These are phyloP conservation scores for Elongisporangium anandrum DNA, from an alignment of 352 stramenopile species.

Conservation along the genomic window DNA sequence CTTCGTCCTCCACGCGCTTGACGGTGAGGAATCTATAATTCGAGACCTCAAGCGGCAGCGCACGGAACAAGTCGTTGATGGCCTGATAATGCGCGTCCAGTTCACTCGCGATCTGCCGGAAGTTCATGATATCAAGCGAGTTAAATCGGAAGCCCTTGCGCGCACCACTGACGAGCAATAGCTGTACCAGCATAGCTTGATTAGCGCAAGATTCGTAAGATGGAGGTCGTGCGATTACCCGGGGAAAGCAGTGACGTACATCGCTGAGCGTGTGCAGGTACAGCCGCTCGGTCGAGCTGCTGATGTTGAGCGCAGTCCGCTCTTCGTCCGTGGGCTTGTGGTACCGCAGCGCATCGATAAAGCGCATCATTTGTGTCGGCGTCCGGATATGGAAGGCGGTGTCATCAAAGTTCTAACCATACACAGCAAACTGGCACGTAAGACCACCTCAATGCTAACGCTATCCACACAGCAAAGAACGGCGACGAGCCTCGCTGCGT, in stretches of 20 bases:
- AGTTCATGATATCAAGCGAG: slow-evolving; percentile 59
- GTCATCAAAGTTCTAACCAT: slow-evolving; percentile 64
- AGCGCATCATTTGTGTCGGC: slow-evolving; percentile 77
- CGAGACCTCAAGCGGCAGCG: slow-evolving; percentile 53
- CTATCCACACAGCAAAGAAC: not conserved
- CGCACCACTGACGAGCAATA: slow-evolving; percentile 68
- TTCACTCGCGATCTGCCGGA: slow-evolving; percentile 43
- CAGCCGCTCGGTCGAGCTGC: slow-evolving; percentile 65
- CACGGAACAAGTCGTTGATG: slow-evolving; percentile 48
- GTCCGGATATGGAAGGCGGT: slow-evolving; percentile 61
- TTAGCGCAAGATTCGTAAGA: not conserved
- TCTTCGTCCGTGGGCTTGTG: slow-evolving; percentile 79
- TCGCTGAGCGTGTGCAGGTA: slow-evolving; percentile 75
- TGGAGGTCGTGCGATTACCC: not conserved
- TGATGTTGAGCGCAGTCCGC: slow-evolving; percentile 61
- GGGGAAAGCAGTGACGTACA: slow-evolving; percentile 26
- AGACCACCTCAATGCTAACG: slow-evolving; percentile 1
- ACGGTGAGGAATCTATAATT: slow-evolving; percentile 53
- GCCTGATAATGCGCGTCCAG: slow-evolving; percentile 46
- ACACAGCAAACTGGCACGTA: not conserved
- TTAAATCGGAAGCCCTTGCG: slow-evolving; percentile 78
- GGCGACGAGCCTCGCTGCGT: not conserved
- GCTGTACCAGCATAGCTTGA: slow-evolving; percentile 18
- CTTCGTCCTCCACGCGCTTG: slow-evolving; percentile 61
- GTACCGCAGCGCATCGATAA: slow-evolving; percentile 80